Evolutionary conservation across 2,329 filamentous ascomycete genomes (phyloP), one percentile per base, ranked within the genome.

Genomic region (Colletotrichum scovillei): DNA sequence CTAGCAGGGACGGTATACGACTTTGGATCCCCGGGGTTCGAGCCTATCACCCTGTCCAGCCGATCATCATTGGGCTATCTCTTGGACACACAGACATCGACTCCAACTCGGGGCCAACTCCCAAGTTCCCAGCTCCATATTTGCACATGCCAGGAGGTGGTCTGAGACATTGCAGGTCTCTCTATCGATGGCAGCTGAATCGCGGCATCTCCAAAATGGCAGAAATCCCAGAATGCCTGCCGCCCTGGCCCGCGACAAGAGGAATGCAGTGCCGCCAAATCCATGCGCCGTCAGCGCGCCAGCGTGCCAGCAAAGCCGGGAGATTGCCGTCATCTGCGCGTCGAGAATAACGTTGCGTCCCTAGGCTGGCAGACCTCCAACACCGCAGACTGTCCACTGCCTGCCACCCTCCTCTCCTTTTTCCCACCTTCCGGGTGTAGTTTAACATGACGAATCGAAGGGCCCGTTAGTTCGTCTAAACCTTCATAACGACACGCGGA

Each of bases 351-450:
- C 30, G 14, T 38, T 42, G 57, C 57, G 42, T 53, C n/a, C 12
- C 55, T 22, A 22, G 38, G 14, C 28, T 32, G 28, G 55, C 26
- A 57, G 28, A 62, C 78, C 53, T 81, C 75, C 56, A 77, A 76
- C 19, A 49, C 42, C 42, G 42, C 42, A 49, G 42, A 49, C 42
- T 49, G 19, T 49, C 42, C 42, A 49, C 42, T 49, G 8, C 42
- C 42, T 49, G 42, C 42, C 42, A 49, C 42, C 42, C 19, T 49
- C 8, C 69, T 79, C n/a, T 28, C 35, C 58, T 63, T 12, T 3
- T 68, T 28, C 38, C 64, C 58, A 58, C 28, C 14, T 14, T 35
- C 26, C 16, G 14, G 26, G 12, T 49, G 42, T 5, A 49, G 42
- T 49, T 19, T 8, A 49, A 49, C 19, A 49, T 49, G 28, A 22